phyloP scores from a whole-genome alignment of 2,329 filamentous ascomycete genomes.

The Cucurbitaria berberidis region DNA sequence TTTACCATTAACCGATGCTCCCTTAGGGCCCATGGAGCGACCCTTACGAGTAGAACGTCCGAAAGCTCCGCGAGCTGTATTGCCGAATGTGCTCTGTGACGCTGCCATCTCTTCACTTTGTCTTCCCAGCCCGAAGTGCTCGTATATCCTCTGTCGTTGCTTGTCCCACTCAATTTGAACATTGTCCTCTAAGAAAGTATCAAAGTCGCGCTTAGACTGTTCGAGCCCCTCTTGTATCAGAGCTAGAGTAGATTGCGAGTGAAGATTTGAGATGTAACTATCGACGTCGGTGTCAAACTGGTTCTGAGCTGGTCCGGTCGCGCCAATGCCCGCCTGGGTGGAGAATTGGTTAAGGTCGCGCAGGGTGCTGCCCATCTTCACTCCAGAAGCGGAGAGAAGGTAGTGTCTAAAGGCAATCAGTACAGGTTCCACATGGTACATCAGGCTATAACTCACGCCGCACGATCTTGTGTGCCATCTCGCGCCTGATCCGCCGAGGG shows the following conservation, averaged over 20 bases:
- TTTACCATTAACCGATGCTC: constrained; percentile 39
- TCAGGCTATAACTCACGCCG: constrained; percentile 56
- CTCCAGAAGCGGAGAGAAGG: constrained; percentile 88
- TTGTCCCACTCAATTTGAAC: constrained; percentile 95
- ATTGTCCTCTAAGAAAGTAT: constrained; percentile 91
- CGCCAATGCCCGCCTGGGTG: constrained; percentile 68
- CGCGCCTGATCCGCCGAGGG: constrained; percentile 60
- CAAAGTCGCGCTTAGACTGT: constrained; percentile 88
- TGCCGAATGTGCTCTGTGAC: constrained; percentile 44
- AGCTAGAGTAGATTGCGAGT: constrained; percentile 87
- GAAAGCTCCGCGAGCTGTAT: constrained; percentile 56
- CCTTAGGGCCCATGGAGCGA: constrained; percentile 47
- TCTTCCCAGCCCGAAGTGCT: constrained; percentile 85
- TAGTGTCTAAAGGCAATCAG: constrained; percentile 71
- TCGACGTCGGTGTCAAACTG: constrained; percentile 62
- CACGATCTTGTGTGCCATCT: constrained; percentile 51
- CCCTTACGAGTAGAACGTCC: constrained; percentile 56
- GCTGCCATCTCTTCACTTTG: constrained; percentile 50
- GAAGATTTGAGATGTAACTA: constrained; percentile 82
- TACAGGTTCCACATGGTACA: constrained; percentile 2
- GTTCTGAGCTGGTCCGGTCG: constrained; percentile 46
- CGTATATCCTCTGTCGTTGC: constrained; percentile 89
- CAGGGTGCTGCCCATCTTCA: constrained; percentile 83
- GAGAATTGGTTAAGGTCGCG: constrained; percentile 85
- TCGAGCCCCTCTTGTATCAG: constrained; percentile 93